Conservation (phyloP, 2,329 filamentous ascomycete species). For the Botrytis deweyae region DNA sequence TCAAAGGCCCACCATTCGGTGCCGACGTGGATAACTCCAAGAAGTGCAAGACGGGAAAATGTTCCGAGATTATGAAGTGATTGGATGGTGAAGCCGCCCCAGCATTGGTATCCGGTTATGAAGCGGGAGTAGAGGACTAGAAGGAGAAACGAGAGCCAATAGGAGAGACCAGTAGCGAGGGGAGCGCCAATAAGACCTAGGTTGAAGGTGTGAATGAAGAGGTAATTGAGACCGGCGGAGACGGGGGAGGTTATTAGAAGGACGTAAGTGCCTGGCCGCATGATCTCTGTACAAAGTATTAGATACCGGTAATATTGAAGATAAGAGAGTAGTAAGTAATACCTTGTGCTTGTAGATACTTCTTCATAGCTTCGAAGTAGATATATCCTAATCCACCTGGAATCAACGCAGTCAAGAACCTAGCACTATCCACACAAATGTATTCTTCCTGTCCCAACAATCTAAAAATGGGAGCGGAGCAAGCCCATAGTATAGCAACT, state of each 20-base stretch:
- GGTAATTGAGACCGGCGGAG: slow-evolving; percentile 76
- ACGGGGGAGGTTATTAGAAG: slow-evolving; percentile 79
- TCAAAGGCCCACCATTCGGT: slow-evolving; percentile 97
- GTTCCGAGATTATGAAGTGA: slow-evolving; percentile 66
- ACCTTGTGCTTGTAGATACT: slow-evolving; percentile 85
- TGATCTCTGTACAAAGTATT: slow-evolving; percentile 50
- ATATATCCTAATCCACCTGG: slow-evolving; percentile 84
- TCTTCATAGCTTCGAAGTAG: slow-evolving; percentile 84
- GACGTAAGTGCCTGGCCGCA: slow-evolving; percentile 78
- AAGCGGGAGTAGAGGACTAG: slow-evolving; percentile 72
- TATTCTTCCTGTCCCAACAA: slow-evolving; percentile 75
- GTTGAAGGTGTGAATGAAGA: slow-evolving; percentile 71
- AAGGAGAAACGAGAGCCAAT: slow-evolving; percentile 80
- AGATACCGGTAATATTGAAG: not conserved
- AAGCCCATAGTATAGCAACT: slow-evolving; percentile 71
- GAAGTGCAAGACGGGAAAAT: slow-evolving; percentile 70
- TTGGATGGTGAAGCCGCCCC: slow-evolving; percentile 69
- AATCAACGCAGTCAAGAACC: slow-evolving; percentile 70
- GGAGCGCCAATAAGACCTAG: slow-evolving; percentile 78
- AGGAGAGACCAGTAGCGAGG: slow-evolving; percentile 77
- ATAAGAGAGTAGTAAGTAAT: slow-evolving; percentile 51
- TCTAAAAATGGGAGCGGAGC: slow-evolving; percentile 71
- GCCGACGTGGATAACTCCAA: slow-evolving; percentile 80
- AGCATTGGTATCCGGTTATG: slow-evolving; percentile 70
- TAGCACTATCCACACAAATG: slow-evolving; percentile 70